phyloP scores from a whole-genome alignment of 352 stramenopile genomes.

The Phytopythium oedochilum region DNA sequence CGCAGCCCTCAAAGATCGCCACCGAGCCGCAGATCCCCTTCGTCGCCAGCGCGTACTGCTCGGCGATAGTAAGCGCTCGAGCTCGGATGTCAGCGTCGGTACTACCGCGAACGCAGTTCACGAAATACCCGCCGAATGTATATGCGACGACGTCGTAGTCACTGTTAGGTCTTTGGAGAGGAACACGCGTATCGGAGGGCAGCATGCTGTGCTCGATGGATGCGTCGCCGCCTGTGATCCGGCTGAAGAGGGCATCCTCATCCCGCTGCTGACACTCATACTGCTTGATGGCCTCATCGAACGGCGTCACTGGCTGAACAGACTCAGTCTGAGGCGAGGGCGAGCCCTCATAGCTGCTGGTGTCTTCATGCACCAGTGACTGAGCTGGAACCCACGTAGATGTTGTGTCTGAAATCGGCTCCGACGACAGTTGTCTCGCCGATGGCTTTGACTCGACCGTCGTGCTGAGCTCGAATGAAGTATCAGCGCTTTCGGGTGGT shows the following conservation, averaged over 20 bases:
- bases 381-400: neutral
- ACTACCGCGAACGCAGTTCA: neutral
- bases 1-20: neutral
- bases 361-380: neutral
- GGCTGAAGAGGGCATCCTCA: neutral
- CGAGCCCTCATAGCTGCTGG: neutral
- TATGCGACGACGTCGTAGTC: neutral
- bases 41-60: neutral
- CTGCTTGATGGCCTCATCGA: neutral
- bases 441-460: neutral
- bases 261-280: neutral
- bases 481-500: neutral
- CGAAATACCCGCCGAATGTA: neutral
- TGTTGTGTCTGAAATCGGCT: neutral
- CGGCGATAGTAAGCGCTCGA: neutral
- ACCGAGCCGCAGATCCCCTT: neutral
- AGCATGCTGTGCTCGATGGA: neutral
- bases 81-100: neutral
- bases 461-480: neutral
- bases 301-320: neutral
- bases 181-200: no score
- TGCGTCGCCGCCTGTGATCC: neutral
- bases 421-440: no score
- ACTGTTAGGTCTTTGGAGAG: neutral
- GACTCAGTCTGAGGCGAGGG: no score